Percentiles rank a stretch among this genome's conserved stretches.
Conservation (phyloP, 352 stramenopile genomes). For the Phytopythium delawarense region DNA sequence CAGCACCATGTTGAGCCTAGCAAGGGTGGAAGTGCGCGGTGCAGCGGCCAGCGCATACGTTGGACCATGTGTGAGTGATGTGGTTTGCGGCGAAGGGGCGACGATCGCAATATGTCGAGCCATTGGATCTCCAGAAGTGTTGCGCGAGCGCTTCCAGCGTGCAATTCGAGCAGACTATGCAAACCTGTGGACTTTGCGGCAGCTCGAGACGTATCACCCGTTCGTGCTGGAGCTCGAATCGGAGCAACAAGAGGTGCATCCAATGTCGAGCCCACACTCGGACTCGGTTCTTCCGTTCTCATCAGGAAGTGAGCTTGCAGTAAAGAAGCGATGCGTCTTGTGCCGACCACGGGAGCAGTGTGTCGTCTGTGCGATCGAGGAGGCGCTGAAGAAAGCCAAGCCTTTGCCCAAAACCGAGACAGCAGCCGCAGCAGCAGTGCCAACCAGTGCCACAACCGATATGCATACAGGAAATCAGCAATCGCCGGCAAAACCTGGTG, state of each 20-base stretch:
- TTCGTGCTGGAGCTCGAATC: constrained; percentile 23
- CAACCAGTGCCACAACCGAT: neutral
- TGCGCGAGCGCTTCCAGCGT: constrained; percentile 54
- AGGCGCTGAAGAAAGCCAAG: neutral
- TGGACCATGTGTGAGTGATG: constrained; percentile 50
- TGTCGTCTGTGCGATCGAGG: constrained; percentile 5
- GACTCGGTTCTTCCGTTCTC: neutral
- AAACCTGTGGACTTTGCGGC: constrained; percentile 40
- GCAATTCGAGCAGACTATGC: constrained; percentile 48
- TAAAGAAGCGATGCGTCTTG: constrained; percentile 13
- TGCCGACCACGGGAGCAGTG: constrained; percentile 1
- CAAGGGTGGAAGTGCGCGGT: constrained; percentile 46
- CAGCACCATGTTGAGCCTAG: constrained; percentile 44
- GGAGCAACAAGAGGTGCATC: neutral
- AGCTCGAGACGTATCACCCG: constrained; percentile 66
- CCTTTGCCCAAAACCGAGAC: neutral
- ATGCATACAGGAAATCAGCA: neutral
- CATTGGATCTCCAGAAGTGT: constrained; percentile 22
- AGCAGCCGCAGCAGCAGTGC: neutral
- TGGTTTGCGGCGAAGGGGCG: constrained; percentile 49
- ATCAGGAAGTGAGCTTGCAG: neutral
- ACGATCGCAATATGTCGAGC: constrained; percentile 55
- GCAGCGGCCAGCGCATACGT: constrained; percentile 35
- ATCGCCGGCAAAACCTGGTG: neutral
- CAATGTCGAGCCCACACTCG: neutral